phyloP scores from a whole-genome alignment of 2,329 filamentous ascomycete species.

The Leptographium galeiforme region DNA sequence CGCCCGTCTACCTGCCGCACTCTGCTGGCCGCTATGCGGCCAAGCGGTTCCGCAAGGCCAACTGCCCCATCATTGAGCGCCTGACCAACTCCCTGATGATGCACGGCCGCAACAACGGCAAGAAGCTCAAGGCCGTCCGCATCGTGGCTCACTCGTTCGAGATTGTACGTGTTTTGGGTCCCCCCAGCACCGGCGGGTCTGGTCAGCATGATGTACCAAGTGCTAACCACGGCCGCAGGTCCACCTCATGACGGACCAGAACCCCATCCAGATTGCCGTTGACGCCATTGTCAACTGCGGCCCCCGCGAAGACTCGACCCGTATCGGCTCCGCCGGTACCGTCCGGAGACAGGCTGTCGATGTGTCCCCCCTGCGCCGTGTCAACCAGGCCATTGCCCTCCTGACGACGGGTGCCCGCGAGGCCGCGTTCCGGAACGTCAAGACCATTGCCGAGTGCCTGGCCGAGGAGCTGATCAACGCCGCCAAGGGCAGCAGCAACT shows the following conservation, averaged over 20 bases:
- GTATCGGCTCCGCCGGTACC: slow-evolving; percentile 98
- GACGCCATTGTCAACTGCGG: slow-evolving; percentile 99
- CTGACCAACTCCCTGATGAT: slow-evolving; percentile 99
- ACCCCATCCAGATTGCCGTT: slow-evolving; percentile 98
- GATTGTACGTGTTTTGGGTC: slow-evolving; percentile 52
- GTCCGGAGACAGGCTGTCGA: slow-evolving; percentile 99
- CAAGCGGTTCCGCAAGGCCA: slow-evolving; percentile 99
- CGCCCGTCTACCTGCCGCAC: slow-evolving; percentile 98
- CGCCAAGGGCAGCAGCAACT: slow-evolving; percentile 99
- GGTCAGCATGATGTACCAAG: background rate
- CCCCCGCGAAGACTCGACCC: slow-evolving; percentile 98
- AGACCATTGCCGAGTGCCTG: slow-evolving; percentile 98
- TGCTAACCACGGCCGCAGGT: slow-evolving; percentile 43
- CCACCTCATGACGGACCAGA: slow-evolving; percentile 99
- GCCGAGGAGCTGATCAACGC: slow-evolving; percentile 99
- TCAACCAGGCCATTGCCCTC: slow-evolving; percentile 99
- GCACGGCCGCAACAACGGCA: slow-evolving; percentile 99
- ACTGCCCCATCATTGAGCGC: slow-evolving; percentile 99
- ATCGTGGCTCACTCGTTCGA: slow-evolving; percentile 98
- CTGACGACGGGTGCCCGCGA: slow-evolving; percentile 98
- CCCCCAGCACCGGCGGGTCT: too few species aligned
- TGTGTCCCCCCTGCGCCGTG: slow-evolving; percentile 96
- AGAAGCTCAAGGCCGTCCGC: slow-evolving; percentile 99
- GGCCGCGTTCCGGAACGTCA: slow-evolving; percentile 99
- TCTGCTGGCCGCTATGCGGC: slow-evolving; percentile 95